These are phyloP conservation scores for Eucalyptus cloeziana DNA, from an alignment of 345 rosid genomes.

Conservation along the genomic window DNA sequence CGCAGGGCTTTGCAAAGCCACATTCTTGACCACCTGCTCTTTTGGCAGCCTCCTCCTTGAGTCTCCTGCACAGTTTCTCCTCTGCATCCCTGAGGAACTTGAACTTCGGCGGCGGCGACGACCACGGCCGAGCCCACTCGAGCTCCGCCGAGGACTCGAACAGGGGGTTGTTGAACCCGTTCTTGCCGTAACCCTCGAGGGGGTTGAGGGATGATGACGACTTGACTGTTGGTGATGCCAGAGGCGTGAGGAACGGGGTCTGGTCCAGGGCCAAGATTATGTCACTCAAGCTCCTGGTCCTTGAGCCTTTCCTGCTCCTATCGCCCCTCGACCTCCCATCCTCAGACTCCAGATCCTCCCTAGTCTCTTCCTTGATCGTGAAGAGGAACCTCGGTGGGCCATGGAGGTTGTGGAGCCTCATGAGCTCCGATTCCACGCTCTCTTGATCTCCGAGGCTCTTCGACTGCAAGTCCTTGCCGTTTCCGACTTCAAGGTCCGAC, in stretches of 20 bases:
- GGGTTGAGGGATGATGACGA: conserved; percentile 16
- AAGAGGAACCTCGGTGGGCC: conserved; percentile 88
- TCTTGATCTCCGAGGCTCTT: conserved; percentile 35
- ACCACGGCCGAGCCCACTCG: conserved; percentile 33
- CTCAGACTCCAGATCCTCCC: conserved; percentile 93
- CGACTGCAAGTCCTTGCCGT: conserved; percentile 39
- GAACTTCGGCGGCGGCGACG: conserved; percentile 91
- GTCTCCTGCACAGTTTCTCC: conserved; percentile 56
- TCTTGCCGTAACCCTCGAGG: conserved; percentile 11
- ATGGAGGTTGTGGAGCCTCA: conserved; percentile 74
- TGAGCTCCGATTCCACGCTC: conserved; percentile 69
- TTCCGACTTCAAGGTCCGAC: conserved; percentile 52
- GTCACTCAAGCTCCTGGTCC: conserved; percentile 75
- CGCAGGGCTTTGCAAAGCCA: not conserved
- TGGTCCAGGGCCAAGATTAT: conserved; percentile 21
- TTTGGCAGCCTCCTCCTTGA: conserved; percentile 47
- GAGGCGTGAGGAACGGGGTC: conserved; percentile 47
- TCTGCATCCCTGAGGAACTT: conserved; percentile 97
- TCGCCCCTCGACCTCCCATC: conserved; percentile 48
- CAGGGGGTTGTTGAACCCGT: conserved; percentile 75
- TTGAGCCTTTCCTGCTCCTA: conserved; percentile 42
- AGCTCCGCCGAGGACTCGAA: conserved; percentile 60
- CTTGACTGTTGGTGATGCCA: conserved; percentile 56
- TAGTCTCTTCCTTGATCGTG: conserved; percentile 93
- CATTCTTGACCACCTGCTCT: conserved; percentile 11